Evolutionary conservation across 352 stramenopile genomes (phyloP).

Genomic region (Globisporangium carolinianum): DNA sequence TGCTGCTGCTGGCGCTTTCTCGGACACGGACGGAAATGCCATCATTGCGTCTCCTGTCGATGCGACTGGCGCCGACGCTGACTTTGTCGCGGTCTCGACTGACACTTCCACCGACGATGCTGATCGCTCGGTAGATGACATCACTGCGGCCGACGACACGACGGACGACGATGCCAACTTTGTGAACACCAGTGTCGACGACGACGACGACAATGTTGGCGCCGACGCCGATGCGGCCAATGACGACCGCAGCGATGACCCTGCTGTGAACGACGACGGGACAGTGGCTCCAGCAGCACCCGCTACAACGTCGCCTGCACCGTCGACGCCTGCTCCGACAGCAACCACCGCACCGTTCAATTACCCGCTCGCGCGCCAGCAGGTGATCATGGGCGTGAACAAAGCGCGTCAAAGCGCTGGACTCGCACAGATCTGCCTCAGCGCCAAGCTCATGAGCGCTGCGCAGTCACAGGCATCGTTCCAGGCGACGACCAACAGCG

Average conservation of each 20-base stretch:
- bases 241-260: neutral
- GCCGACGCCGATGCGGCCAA: neutral
- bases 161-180: neutral
- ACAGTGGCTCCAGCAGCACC: neutral
- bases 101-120: no score
- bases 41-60: neutral
- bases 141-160: neutral
- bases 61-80: neutral
- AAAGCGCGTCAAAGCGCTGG: conserved; percentile 2
- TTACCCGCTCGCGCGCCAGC: conserved; percentile 5
- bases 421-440: conserved; percentile 8
- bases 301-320: neutral
- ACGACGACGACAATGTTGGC: neutral
- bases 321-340: neutral
- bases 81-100: neutral
- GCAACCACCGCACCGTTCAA: neutral
- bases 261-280: neutral
- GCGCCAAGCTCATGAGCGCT: conserved; percentile 19
- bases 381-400: conserved; percentile 13
- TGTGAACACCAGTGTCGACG: neutral
- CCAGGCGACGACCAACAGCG: conserved; percentile 14
- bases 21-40: neutral
- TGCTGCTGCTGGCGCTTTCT: neutral
- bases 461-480: conserved; percentile 18
- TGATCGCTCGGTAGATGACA: neutral